Base-by-base conservation (phyloP, 1,284 basidiomycete species). In the Retiboletus flavoniger region DNA sequence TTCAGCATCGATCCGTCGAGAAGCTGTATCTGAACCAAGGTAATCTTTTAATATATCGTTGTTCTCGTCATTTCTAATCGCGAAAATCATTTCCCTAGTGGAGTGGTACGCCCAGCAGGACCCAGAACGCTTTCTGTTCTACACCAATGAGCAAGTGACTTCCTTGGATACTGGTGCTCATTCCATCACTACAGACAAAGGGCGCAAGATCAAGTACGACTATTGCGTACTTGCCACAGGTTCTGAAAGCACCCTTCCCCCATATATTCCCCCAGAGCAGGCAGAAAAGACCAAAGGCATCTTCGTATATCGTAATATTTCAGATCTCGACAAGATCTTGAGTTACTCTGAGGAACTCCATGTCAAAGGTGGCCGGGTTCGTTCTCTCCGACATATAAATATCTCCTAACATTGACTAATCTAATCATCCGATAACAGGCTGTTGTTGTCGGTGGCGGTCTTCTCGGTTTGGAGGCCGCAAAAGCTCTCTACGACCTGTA, bases 221-320 rank as follows among this genome's bases (percentile, higher is more conserved):
- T 78, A 79, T 46, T 84, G 83, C 38, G 73, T 88, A n/a, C 69
- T 91, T 29, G 84, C 87, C 1, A 90, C 89, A 0, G 89, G 89
- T 3, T 89, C 87, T 0, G 77, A 78, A 29, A 87, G 87, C 1
- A 77, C 78, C 1, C 72, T 90, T n/a, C 89, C 89, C 0, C 74
- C 81, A 0, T 89, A 87, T 62, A 72, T 83, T 35, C 73, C 79
- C 5, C 66, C 72, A 0, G 71, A 78, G 28, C 61, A 64, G 7
- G 63, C 74, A 13, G 74, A 73, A 40, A 70, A 65, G n/a, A 71
- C 65, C 11, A 63, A 73, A 63, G 78, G 89, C 6, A 74, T 87
- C 2, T 91, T 90, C 53, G 85, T 88, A 0, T 91, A 91, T 64
- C 81, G 89, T 38, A 89, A 82, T 58, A 82, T 91, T 53, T 72